Base-by-base conservation (phyloP, 2,329 filamentous ascomycete genomes). In the Aspergillus sp. region DNA sequence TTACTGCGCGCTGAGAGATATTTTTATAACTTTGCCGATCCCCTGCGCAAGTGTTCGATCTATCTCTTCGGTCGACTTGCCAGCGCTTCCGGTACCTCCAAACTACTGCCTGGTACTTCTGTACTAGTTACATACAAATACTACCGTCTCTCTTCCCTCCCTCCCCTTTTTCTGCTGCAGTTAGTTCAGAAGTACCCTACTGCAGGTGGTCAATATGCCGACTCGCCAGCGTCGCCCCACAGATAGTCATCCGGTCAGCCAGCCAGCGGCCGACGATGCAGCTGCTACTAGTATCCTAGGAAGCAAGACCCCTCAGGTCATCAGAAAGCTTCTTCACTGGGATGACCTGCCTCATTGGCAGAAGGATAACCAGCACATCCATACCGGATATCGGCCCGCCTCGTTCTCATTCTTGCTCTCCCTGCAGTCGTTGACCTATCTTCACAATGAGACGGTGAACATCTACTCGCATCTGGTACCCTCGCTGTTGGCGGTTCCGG, bases 391-490 rank as follows among this genome's bases (percentile, higher is more conserved):
- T 75, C 84, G 88, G 49, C 84, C 85, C 1, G 80, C 81, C 22
- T 87, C 86, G 2, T 82, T 82, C 57, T 90, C 87, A 0, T 89
- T 86, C 73, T 59, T 71, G 14, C 81, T 78, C 57, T 90, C 85
- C 20, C 80, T 85, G 59, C 75, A 81, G 45, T 87, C 83, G 39
- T 77, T 90, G 16, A 74, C 79, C 55, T 87, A 89, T 72, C 69
- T 90, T 14, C 87, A 91, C 76, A 90, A 88, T 71, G 85, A 88
- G 71, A 84, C 84, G 6, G 84, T 91, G 52, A 91, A 91, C 73
- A 90, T 91, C 68, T 90, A 88, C 73, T 83, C 86, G 3, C 89
- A 91, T 72, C 80, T 91, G 12, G 68, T 91, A 46, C 92, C 91
- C 7, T 85, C 88, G 11, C 54, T 89, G 1, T 65, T 84, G 39